Conservation (phyloP, 352 stramenopile species). For the Blastocystis sp. region DNA sequence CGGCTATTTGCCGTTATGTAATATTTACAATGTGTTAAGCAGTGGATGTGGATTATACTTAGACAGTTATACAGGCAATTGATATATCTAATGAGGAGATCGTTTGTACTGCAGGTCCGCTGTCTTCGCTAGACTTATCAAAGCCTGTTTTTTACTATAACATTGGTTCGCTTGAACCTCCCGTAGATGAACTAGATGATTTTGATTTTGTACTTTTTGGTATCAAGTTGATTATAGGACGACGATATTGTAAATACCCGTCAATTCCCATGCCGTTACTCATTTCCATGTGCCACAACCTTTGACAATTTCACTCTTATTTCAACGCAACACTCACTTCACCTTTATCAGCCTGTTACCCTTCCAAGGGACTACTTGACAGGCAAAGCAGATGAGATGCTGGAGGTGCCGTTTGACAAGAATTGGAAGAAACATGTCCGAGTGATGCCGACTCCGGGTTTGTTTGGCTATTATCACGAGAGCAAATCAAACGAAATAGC, state of each 20-base stretch:
- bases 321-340: slow-evolving; percentile 34
- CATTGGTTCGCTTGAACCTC: background rate
- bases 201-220: background rate
- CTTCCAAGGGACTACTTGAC: slow-evolving; percentile 40
- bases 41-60: background rate
- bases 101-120: background rate
- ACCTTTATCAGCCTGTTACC: slow-evolving; percentile 30
- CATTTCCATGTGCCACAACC: background rate
- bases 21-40: background rate
- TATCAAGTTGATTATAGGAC: background rate
- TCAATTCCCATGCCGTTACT: slow-evolving; percentile 25
- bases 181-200: background rate
- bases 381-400: background rate
- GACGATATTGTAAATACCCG: background rate
- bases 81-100: background rate
- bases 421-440: slow-evolving; percentile 20
- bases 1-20: background rate
- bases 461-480: background rate
- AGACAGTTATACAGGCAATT: background rate
- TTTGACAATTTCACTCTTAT: background rate
- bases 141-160: slow-evolving; percentile 42
- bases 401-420: background rate
- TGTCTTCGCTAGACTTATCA: background rate
- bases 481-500: background rate
- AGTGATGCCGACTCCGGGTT: background rate